phyloP scores from a whole-genome alignment of 192 early-diverging fungal genomes.

The Podila epicladia region DNA sequence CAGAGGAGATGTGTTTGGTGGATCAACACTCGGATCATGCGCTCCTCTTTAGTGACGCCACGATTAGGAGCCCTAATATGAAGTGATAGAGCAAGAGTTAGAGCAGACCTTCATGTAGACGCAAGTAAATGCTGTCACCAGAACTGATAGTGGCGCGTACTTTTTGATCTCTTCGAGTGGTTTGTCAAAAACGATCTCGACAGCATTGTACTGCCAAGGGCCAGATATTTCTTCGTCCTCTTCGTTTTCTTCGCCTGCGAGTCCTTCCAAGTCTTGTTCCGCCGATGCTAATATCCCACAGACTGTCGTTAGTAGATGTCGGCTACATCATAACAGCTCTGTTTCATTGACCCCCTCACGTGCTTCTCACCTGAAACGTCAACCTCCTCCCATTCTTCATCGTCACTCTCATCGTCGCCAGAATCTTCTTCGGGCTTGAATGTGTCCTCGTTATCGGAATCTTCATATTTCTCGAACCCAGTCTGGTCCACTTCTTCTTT shows the following conservation, averaged over 20 bases:
- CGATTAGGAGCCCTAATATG: conserved; percentile 34
- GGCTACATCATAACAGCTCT: neutral
- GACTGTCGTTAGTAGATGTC: neutral
- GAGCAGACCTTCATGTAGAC: neutral
- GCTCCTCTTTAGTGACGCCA: conserved; percentile 61
- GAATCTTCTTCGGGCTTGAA: neutral
- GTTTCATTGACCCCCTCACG: neutral
- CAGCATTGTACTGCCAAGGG: conserved; percentile 46
- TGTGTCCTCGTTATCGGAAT: neutral
- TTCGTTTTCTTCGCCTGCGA: neutral
- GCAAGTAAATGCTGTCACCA: neutral
- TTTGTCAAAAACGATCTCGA: conserved; percentile 49
- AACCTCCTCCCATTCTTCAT: conserved; percentile 61
- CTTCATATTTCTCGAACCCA: conserved; percentile 9
- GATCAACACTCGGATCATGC: conserved; percentile 59
- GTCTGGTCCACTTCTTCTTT: too few species aligned
- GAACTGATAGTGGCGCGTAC: neutral
- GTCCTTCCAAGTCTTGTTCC: neutral
- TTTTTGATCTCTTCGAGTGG: conserved; percentile 25
- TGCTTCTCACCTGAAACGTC: conserved; percentile 20
- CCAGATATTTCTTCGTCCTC: conserved; percentile 48
- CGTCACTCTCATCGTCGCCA: conserved; percentile 39
- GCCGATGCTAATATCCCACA: neutral
- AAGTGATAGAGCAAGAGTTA: neutral
- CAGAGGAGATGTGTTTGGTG: conserved; percentile 72